A percentile compares a stretch with the other conserved stretches of the same genome.
Conservation (phyloP, 2,329 filamentous ascomycete species). For the Aspergillus oerlinghausenensis region DNA sequence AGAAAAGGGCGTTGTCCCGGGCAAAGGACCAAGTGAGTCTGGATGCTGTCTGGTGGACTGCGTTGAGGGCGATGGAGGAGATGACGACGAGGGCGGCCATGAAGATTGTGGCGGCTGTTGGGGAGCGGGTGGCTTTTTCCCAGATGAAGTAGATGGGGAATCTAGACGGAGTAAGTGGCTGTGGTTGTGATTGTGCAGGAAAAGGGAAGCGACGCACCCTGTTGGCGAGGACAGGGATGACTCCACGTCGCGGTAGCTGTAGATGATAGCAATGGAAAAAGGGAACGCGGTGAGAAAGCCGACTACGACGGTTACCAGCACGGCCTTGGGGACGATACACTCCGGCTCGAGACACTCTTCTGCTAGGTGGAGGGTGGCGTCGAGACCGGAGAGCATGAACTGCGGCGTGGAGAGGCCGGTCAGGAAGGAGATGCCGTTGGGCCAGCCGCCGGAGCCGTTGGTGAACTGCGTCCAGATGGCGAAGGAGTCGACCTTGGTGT, state of each 20-base stretch:
- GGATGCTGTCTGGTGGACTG: slow-evolving; percentile 25
- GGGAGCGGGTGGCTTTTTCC: slow-evolving; percentile 19
- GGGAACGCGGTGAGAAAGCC: slow-evolving; percentile 21
- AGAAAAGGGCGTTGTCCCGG: slow-evolving; percentile 28
- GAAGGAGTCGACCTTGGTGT: slow-evolving; percentile 9
- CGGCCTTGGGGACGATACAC: slow-evolving; percentile 18
- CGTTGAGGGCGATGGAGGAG: slow-evolving; percentile 17
- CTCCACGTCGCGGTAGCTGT: slow-evolving; percentile 13
- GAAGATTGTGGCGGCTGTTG: slow-evolving; percentile 16
- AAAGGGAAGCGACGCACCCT: slow-evolving; percentile 5
- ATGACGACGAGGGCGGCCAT: slow-evolving; percentile 15
- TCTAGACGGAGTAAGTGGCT: slow-evolving; percentile 1
- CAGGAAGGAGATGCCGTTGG: slow-evolving; percentile 21
- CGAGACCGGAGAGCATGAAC: slow-evolving; percentile 22
- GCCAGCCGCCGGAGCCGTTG: slow-evolving; percentile 21
- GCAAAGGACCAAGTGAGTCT: slow-evolving; percentile 32
- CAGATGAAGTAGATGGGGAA: slow-evolving; percentile 21
- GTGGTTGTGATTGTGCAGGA: background rate
- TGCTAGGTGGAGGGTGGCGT: slow-evolving; percentile 20
- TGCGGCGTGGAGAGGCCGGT: slow-evolving; percentile 21
- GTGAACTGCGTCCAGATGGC: slow-evolving; percentile 14
- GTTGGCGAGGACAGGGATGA: slow-evolving; percentile 12
- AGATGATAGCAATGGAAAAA: slow-evolving; percentile 17
- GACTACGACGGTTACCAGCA: slow-evolving; percentile 16
- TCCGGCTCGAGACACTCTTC: slow-evolving; percentile 22